Evolutionary conservation across 768 basidiomycete genomes (phyloP).

Genomic region (Leccinum boreale): DNA sequence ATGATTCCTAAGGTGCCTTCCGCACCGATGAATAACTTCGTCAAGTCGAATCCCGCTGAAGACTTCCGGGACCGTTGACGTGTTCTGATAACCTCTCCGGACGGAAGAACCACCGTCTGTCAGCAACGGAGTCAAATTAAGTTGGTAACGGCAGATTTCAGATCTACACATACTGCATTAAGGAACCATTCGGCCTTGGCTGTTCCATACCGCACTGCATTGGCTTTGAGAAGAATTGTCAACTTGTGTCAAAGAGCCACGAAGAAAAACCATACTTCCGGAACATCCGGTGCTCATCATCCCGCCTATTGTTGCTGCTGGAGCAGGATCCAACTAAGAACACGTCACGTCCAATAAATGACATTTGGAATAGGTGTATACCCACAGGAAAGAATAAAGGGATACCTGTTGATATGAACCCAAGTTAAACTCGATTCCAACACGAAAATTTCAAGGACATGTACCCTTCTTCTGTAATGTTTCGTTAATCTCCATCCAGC

Average conservation of each 20-base stretch:
- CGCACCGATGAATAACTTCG: slow-evolving; percentile 85
- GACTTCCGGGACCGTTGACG: slow-evolving; percentile 76
- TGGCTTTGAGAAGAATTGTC: slow-evolving; percentile 39
- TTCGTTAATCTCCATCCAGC: slow-evolving; percentile 75
- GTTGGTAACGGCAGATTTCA: background rate
- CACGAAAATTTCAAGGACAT: background rate
- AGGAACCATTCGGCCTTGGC: slow-evolving; percentile 91
- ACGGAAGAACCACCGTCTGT: slow-evolving; percentile 85
- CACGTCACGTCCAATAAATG: background rate
- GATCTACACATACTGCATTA: slow-evolving; percentile 56
- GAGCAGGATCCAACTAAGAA: slow-evolving; percentile 67
- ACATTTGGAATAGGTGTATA: background rate
- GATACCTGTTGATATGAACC: slow-evolving; percentile 43
- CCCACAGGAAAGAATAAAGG: slow-evolving; percentile 81
- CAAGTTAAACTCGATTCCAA: background rate
- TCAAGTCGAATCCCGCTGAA: slow-evolving; percentile 82
- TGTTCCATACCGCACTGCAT: slow-evolving; percentile 84
- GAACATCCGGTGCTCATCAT: slow-evolving; percentile 87
- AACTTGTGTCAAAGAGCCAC: slow-evolving; percentile 14
- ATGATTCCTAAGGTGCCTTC: slow-evolving; percentile 83
- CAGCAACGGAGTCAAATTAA: background rate
- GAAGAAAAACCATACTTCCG: slow-evolving; percentile 53
- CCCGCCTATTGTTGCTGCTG: slow-evolving; percentile 79
- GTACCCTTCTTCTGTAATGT: slow-evolving; percentile 57
- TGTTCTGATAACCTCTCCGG: slow-evolving; percentile 89